These are phyloP conservation scores for Dothideomycetes sp. DNA, from an alignment of 2,329 filamentous ascomycete species.

Conservation along the genomic window DNA sequence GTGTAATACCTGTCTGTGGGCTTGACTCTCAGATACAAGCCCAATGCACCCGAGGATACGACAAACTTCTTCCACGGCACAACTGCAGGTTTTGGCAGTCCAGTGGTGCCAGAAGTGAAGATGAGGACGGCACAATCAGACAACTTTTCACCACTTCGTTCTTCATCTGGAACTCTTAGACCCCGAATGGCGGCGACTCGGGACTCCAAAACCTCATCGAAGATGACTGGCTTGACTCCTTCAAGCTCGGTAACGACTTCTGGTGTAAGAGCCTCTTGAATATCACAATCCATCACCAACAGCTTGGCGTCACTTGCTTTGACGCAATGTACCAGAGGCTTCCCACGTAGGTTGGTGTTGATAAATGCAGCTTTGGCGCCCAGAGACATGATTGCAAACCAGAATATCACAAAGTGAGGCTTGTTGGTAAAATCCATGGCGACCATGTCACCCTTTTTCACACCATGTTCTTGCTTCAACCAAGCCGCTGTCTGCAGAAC, in stretches of 20 bases:
- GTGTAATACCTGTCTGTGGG: conserved; percentile 74
- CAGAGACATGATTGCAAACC: conserved; percentile 72
- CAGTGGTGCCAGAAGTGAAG: conserved; percentile 79
- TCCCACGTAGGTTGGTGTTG: conserved; percentile 72
- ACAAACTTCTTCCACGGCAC: conserved; percentile 27
- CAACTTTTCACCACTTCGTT: conserved; percentile 21
- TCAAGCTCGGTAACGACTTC: conserved; percentile 39
- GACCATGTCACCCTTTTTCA: conserved; percentile 66
- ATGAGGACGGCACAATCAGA: conserved; percentile 62
- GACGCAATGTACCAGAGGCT: conserved; percentile 65
- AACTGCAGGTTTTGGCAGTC: conserved; percentile 56
- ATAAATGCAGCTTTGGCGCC: conserved; percentile 78
- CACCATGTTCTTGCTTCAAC: conserved; percentile 54
- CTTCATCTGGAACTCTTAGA: conserved; percentile 25
- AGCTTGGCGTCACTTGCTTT: conserved; percentile 57
- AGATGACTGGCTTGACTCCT: conserved; percentile 45
- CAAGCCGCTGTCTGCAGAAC: conserved; percentile 66
- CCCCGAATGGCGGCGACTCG: conserved; percentile 26
- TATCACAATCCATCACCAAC: conserved; percentile 57
- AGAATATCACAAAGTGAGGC: conserved; percentile 65
- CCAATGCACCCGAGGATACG: conserved; percentile 20
- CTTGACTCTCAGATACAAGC: conserved; percentile 49
- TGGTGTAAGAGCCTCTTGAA: conserved; percentile 49
- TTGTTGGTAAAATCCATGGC: conserved; percentile 76
- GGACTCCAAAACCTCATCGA: conserved; percentile 52